Evolutionary conservation across 2,329 filamentous ascomycete species (phyloP), one percentile per base, ranked within the genome.

Genomic region (Neofusicoccum sp.): DNA sequence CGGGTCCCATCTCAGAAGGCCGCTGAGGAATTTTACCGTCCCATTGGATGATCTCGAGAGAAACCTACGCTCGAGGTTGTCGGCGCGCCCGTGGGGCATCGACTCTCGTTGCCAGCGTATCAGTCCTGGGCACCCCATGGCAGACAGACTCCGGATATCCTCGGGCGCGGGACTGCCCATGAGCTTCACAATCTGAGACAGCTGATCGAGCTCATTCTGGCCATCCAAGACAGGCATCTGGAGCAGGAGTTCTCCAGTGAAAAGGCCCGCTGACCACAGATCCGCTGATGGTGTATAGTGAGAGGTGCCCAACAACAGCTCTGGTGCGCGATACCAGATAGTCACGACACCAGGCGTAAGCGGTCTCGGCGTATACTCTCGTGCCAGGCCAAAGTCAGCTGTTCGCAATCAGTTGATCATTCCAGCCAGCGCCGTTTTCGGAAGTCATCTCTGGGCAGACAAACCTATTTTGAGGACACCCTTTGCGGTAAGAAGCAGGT

Each of bases 381-480:
- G 67, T 30, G 73, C 71, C 65, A 74, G 69, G 28, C 73, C 72
- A 51, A 75, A 75, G 59, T 75, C 73, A 24, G 62, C 62, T 63
- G 20, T 26, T 16, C n/a, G 43, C 67, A 53, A 28, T 58, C n/a
- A 56, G 63, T 48, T 28, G 16, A 24, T 16, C 40, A 16, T 12
- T 24, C 34, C 2, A 20, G 3, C 30, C 14, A 45, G 41, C 6
- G 2, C 6, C 8, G 4, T 16, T 1, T 20, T 20, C 16, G 11
- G 24, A 36, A 30, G 16, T 3, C 3, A 9, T 4, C 8, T 6
- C 14, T 40, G n/a, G 4, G n/a, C 20, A 9, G 20, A 60, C 7
- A 3, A 36, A 75, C 73, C 73, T 28, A 75, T 68, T 63, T 75
- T 75, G 20, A 75, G 65, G 16, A 71, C 63, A 8, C 72, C 73